Conservation (phyloP, 139 green algal genomes). For the Eudorina sp. region DNA sequence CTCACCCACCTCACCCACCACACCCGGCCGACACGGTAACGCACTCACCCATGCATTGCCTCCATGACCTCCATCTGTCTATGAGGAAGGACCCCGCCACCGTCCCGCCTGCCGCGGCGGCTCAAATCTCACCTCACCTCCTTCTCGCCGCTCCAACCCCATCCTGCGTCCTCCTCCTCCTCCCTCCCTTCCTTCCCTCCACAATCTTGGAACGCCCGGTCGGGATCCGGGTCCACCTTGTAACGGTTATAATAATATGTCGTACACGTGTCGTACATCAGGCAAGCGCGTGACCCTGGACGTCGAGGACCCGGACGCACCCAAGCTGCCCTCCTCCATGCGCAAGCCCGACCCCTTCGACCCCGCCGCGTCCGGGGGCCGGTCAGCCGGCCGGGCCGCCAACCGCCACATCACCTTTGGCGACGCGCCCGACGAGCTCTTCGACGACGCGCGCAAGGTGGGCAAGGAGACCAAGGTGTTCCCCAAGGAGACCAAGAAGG, state of each 20-base stretch:
- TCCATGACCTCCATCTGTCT: no score
- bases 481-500: conserved; percentile 53
- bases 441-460: conserved; percentile 48
- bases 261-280: no score
- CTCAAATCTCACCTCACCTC: no score
- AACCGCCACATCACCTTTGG: conserved; percentile 60
- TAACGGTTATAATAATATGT: no score
- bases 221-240: no score
- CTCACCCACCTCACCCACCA: no score
- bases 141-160: neutral
- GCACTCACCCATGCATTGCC: no score
- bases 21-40: no score
- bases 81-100: no score
- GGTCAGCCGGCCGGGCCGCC: neutral
- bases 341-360: conserved; percentile 49
- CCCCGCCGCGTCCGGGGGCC: neutral
- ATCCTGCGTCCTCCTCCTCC: neutral
- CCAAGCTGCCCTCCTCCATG: conserved; percentile 51
- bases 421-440: neutral
- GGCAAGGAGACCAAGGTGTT: conserved; percentile 60
- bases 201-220: no score
- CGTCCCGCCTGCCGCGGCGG: no score
- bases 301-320: conserved; percentile 57
- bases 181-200: neutral
- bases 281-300: conserved; percentile 54